A percentile compares a stretch with the other conserved stretches of the same genome.
phyloP scores from a whole-genome alignment of 306 rosid genomes.

The Vigna angularis region DNA sequence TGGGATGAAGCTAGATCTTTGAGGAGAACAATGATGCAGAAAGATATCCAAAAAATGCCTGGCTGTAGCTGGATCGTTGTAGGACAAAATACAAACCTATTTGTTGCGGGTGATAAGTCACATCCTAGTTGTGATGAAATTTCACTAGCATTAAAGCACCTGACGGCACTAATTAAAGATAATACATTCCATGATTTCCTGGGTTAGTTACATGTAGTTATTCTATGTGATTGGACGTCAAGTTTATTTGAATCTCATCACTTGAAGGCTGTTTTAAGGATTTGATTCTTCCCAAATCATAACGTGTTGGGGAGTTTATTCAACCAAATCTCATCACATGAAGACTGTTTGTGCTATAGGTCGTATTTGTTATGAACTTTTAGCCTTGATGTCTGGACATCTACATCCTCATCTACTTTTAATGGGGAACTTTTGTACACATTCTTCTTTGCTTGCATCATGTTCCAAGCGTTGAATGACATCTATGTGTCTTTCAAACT shows the following conservation, averaged over 20 bases:
- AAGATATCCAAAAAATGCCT: conserved; percentile 69
- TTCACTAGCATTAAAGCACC: conserved; percentile 51
- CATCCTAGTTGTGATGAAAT: conserved; percentile 60
- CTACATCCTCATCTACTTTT: conserved; percentile 6
- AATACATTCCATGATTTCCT: conserved; percentile 43
- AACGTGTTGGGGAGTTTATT: conserved; percentile 4
- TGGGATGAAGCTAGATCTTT: conserved; percentile 70
- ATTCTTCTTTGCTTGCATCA: conserved; percentile 18
- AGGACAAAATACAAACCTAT: conserved; percentile 60
- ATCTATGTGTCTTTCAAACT: conserved; percentile 35
- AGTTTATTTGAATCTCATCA: too few species aligned
- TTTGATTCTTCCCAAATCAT: conserved; percentile 1
- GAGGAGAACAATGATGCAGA: conserved; percentile 71
- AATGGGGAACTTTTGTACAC: not conserved
- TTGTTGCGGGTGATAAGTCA: conserved; percentile 63
- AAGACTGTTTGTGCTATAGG: not conserved
- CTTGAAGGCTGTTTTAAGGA: not conserved
- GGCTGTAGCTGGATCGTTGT: conserved; percentile 80
- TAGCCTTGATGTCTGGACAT: conserved; percentile 37
- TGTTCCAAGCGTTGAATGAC: conserved; percentile 25
- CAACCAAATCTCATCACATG: not conserved
- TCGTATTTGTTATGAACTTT: conserved; percentile 1
- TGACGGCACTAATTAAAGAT: conserved; percentile 60
- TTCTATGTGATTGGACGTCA: not conserved
- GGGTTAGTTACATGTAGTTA: conserved; percentile 37